A percentile compares a stretch with the other conserved stretches of the same genome.
Evolutionary conservation across 2,329 filamentous ascomycete genomes (phyloP).

Genomic region (Penicillium sp.): DNA sequence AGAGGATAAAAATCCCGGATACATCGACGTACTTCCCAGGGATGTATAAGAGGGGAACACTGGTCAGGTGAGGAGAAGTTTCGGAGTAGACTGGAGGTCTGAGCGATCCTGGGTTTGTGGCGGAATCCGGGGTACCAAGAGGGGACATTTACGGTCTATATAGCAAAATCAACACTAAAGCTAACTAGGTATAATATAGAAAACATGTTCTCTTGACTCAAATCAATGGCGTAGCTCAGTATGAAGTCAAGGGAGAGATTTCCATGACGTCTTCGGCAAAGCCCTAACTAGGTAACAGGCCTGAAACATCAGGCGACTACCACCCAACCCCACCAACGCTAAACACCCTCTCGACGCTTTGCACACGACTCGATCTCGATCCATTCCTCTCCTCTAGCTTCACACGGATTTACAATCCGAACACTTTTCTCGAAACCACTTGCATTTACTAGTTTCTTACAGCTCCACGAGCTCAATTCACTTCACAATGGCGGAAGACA

Average conservation of each 20-base stretch:
- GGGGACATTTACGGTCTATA: not conserved
- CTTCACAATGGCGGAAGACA: slow-evolving; percentile 42
- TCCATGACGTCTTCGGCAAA: slow-evolving; percentile 27
- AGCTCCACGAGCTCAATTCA: slow-evolving; percentile 27
- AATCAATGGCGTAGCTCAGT: slow-evolving; percentile 1
- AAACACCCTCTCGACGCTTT: slow-evolving; percentile 24
- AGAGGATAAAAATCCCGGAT: not conserved
- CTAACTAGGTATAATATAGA: not conserved
- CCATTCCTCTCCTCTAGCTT: slow-evolving; percentile 25
- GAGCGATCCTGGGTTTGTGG: not conserved
- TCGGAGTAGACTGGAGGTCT: slow-evolving; percentile 1
- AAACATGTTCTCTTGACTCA: not conserved
- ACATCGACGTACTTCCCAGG: not conserved
- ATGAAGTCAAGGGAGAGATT: slow-evolving; percentile 6
- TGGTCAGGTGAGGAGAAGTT: slow-evolving; percentile 12
- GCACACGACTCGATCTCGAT: slow-evolving; percentile 33
- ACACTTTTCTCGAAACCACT: slow-evolving; percentile 17
- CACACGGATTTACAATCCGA: slow-evolving; percentile 23
- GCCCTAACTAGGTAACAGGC: slow-evolving; percentile 25
- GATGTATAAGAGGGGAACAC: not conserved
- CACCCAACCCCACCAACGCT: slow-evolving; percentile 31
- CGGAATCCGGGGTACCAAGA: slow-evolving; percentile 5
- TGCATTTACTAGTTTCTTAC: slow-evolving; percentile 20
- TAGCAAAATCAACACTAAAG: not conserved
- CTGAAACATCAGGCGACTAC: slow-evolving; percentile 20